Evolutionary conservation across 208 protist species (phyloP).

Genomic region (Leishmania tarentolae): DNA sequence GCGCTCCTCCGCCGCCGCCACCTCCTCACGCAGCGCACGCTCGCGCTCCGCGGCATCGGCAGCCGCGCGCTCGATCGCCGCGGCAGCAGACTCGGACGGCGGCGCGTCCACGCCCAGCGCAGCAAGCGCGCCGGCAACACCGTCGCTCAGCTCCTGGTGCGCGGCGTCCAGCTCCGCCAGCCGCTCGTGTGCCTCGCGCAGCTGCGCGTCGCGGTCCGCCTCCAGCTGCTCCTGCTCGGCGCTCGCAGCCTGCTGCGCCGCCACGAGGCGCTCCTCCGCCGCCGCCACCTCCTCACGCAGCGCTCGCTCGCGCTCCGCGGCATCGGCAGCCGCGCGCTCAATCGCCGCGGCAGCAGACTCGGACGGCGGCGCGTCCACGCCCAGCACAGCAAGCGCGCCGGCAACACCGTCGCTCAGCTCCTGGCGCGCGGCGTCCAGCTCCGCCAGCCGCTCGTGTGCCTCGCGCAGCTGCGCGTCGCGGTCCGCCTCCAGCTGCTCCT

Average conservation of each 20-base stretch:
- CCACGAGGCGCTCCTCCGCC: background rate
- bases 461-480: background rate
- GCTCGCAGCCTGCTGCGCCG: no score
- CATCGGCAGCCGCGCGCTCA: constrained; percentile 15
- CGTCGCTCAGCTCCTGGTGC: constrained; percentile 4
- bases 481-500: constrained; percentile 11
- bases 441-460: background rate
- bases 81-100: background rate
- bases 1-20: background rate
- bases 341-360: background rate
- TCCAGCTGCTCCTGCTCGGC: constrained; percentile 12
- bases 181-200: constrained; percentile 3
- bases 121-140: constrained; percentile 11
- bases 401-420: background rate
- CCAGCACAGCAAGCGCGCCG: constrained; percentile 1
- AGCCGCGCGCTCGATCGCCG: constrained; percentile 4
- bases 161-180: constrained; percentile 12
- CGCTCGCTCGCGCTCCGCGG: constrained; percentile 22
- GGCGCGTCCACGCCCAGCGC: background rate
- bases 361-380: constrained; percentile 4
- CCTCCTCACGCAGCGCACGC: constrained; percentile 9
- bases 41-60: constrained; percentile 22
- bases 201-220: constrained; percentile 4
- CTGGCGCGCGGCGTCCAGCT: background rate
- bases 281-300: constrained; percentile 2